Conservation (phyloP, 305 asterid genomes). For the Fraxinus sp. region DNA sequence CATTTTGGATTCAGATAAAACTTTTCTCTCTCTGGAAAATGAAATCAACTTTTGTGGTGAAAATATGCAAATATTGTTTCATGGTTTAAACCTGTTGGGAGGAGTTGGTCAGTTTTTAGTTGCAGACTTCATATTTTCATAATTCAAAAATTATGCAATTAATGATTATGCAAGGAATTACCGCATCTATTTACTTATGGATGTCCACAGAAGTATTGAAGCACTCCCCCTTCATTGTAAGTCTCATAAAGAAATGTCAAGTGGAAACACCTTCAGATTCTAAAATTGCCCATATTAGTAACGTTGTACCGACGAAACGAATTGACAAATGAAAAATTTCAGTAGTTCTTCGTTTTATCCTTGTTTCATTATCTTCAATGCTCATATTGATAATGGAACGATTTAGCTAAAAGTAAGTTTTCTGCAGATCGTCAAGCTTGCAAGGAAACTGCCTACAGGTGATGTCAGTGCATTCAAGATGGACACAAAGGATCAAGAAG, state of each 20-base stretch:
- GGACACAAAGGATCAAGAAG: constrained; percentile 46
- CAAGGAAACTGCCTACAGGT: constrained; percentile 89
- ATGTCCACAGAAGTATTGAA: neutral
- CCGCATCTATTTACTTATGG: neutral
- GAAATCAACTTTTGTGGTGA: neutral
- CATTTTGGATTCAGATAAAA: neutral
- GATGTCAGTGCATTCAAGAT: constrained; percentile 63
- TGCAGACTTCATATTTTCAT: neutral
- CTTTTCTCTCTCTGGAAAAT: neutral
- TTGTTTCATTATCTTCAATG: neutral
- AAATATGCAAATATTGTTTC: neutral
- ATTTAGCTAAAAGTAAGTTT: constrained; percentile 4
- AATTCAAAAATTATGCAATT: neutral
- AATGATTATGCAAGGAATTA: neutral
- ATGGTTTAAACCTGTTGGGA: neutral
- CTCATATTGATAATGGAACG: neutral
- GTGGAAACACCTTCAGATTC: neutral
- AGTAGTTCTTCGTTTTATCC: neutral
- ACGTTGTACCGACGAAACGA: neutral
- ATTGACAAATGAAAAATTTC: neutral
- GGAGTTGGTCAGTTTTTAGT: neutral
- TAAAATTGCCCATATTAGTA: neutral
- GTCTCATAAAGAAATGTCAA: neutral
- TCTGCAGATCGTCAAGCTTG: constrained; percentile 75
- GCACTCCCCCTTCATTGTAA: neutral